Base-by-base conservation (phyloP, 768 basidiomycete genomes). In the Boletus insuetus region DNA sequence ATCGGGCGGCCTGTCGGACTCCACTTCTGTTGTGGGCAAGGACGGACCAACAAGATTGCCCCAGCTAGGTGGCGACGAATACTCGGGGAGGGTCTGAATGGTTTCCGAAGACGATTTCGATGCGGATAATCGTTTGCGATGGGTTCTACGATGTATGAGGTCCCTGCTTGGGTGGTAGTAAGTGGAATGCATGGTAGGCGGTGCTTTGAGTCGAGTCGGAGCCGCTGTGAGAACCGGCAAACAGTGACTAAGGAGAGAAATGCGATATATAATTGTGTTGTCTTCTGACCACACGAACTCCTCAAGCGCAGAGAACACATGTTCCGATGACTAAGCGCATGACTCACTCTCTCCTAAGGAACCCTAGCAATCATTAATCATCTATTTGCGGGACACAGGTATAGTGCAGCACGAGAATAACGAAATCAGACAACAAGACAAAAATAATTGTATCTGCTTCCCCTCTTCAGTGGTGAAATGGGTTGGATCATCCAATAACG, bases 1-100 rank as follows among this genome's bases (percentile, higher is more conserved):
- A 64, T 87, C 86, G 35, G 88, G 88, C 16, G 88, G 87, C 37
- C 72, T 76, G 69, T 88, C 87, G 39, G 73, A 79, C n/a, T 76
- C 72, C 9, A 64, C 59, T 41, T 64, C 73, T 32, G 65, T 61
- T 32, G 65, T 61, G 56, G 59, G 70, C 40, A 29, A 69, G 63
- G 39, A 46, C 26, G 51, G 50, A 49, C 19, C 53, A 48, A 53
- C 47, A 29, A 53, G 51, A 46, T 22, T 60, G 46, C 54, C 61
- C 66, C 60, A 64, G 34, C 52, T 26, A 59, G 45, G 73, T 3
- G 75, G 72, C 7, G 76, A 79, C 17, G 76, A 78, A 70, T 89
- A 89, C 55, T 82, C 81, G 8, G 88, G 88, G 14, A 89, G 77
- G 9, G 83, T 80, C 19, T 79, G 73, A 0, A 85, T 80, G 0